A percentile compares a stretch with the other conserved stretches of the same genome.
These are phyloP conservation scores for Bipolaris victoriae DNA, from an alignment of 2,329 filamentous ascomycete species.

Conservation along the genomic window DNA sequence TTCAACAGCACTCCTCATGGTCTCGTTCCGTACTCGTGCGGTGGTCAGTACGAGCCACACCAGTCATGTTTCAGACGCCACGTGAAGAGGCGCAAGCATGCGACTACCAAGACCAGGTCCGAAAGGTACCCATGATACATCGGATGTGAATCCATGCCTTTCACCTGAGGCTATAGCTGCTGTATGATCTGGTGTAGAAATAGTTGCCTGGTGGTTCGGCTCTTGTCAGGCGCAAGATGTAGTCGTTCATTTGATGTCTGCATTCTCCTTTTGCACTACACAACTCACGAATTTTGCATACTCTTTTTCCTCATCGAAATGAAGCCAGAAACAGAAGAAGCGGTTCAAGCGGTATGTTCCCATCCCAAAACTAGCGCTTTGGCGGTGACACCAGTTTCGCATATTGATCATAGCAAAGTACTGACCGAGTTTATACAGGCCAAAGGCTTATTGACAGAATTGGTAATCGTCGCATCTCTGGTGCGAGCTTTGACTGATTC, in stretches of 20 bases:
- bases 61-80: constrained; percentile 7
- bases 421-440: constrained; percentile 24
- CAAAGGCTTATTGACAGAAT: constrained; percentile 33
- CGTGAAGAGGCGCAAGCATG: constrained; percentile 14
- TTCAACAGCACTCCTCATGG: background rate
- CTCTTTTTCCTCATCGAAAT: constrained; percentile 10
- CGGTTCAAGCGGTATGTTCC: constrained; percentile 21
- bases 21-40: background rate
- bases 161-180: constrained; percentile 13
- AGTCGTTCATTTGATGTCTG: constrained; percentile 1
- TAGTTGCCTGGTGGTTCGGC: constrained; percentile 18
- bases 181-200: constrained; percentile 10
- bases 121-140: constrained; percentile 15
- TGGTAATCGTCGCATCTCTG: constrained; percentile 40
- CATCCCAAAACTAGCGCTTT: background rate
- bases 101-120: constrained; percentile 2
- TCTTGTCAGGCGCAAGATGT: constrained; percentile 4
- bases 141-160: constrained; percentile 10
- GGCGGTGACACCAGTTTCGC: background rate
- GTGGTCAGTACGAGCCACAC: background rate
- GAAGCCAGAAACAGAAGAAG: constrained; percentile 27
- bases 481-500: constrained; percentile 37
- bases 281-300: background rate
- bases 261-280: background rate
- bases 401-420: background rate